Conservation (phyloP, 768 basidiomycete species). For the Heimioporus sp. region DNA sequence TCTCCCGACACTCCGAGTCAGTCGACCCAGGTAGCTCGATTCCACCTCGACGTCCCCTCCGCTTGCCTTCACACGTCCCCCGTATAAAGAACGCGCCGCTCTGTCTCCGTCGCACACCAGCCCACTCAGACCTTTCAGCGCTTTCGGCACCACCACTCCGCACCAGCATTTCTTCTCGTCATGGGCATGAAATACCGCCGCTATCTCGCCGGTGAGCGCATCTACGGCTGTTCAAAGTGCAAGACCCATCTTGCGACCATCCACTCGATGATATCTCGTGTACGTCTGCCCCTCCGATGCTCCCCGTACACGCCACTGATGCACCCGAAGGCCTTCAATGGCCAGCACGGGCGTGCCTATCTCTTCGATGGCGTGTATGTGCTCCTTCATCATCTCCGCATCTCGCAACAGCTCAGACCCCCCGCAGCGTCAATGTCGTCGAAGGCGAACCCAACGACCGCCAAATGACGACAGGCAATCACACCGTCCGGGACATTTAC, state of each 20-base stretch:
- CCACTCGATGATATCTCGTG: conserved; percentile 87
- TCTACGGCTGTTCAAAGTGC: conserved; percentile 86
- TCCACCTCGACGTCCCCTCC: conserved; percentile 6
- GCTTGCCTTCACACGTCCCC: conserved; percentile 28
- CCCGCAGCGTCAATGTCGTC: conserved; percentile 79
- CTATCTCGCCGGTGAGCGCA: conserved; percentile 80
- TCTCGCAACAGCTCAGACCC: conserved; percentile 3
- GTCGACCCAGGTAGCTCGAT: conserved; percentile 20
- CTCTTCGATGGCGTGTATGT: conserved; percentile 92
- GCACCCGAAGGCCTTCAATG: conserved; percentile 81
- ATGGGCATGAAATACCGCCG: conserved; percentile 93
- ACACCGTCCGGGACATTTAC: conserved; percentile 94
- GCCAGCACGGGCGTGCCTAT: conserved; percentile 94
- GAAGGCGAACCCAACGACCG: conserved; percentile 90
- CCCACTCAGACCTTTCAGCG: conserved; percentile 1
- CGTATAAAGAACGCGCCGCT: conserved; percentile 25
- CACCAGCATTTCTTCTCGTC: conserved; percentile 8
- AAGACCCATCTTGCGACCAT: conserved; percentile 90
- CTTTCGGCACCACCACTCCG: background rate
- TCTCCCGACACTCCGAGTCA: conserved; percentile 3
- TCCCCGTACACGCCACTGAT: conserved; percentile 9
- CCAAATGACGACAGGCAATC: conserved; percentile 95
- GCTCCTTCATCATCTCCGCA: conserved; percentile 14
- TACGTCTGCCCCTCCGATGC: conserved; percentile 34
- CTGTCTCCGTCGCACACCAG: background rate